These are phyloP conservation scores for Pseudopyricularia cyperi DNA, from an alignment of 2,329 filamentous ascomycete genomes.

Conservation along the genomic window DNA sequence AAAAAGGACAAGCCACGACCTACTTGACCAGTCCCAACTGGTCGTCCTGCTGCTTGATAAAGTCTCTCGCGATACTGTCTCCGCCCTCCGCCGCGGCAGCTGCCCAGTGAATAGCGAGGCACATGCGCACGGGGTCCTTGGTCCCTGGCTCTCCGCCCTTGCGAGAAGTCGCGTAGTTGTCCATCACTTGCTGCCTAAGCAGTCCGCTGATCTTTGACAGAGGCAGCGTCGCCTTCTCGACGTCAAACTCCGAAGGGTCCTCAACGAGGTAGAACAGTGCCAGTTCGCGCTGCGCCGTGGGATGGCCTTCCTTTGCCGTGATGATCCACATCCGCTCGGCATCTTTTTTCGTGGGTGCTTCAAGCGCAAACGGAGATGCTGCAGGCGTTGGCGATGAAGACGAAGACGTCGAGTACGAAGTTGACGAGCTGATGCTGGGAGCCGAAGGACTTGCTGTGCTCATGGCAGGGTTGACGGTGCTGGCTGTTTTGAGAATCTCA, in stretches of 20 bases:
- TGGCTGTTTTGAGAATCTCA: conserved; percentile 27
- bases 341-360: neutral
- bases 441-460: neutral
- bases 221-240: conserved; percentile 68
- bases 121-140: conserved; percentile 81
- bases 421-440: conserved; percentile 15
- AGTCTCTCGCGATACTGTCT: conserved; percentile 71
- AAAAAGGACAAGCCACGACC: neutral
- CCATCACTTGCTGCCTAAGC: conserved; percentile 80
- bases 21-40: neutral
- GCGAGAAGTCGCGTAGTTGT: conserved; percentile 31
- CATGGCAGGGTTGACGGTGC: neutral
- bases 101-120: conserved; percentile 96
- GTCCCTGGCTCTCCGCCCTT: conserved; percentile 29
- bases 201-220: conserved; percentile 76
- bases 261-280: conserved; percentile 69
- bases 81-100: conserved; percentile 76
- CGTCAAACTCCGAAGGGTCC: conserved; percentile 60
- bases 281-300: conserved; percentile 82
- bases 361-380: neutral
- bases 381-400: neutral
- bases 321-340: conserved; percentile 64
- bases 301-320: conserved; percentile 81
- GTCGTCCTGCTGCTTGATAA: conserved; percentile 50
- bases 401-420: neutral